Evolutionary conservation across 2,329 filamentous ascomycete genomes (phyloP).

Genomic region (Beauveria bassiana): DNA sequence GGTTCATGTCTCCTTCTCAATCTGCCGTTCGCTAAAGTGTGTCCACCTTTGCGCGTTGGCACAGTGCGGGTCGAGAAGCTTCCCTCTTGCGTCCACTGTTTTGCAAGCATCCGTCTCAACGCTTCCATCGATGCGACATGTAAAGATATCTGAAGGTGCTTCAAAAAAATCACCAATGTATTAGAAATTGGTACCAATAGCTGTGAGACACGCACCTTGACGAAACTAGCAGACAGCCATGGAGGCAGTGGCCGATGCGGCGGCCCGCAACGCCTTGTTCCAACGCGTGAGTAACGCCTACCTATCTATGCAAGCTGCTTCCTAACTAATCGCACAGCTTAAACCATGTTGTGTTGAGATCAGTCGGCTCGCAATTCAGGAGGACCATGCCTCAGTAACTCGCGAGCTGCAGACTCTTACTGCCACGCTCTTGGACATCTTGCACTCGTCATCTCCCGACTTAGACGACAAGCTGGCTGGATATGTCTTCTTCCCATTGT

Average conservation of each 20-base stretch:
- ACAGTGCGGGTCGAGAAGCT: constrained; percentile 11
- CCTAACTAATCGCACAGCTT: constrained; percentile 34
- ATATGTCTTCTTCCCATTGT: constrained; percentile 91
- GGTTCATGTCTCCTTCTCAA: too few species aligned
- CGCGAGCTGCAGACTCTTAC: constrained; percentile 39
- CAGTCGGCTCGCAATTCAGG: constrained; percentile 47
- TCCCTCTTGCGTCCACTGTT: not conserved
- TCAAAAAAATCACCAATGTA: not conserved
- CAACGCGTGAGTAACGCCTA: constrained; percentile 19
- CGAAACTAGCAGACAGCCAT: constrained; percentile 16
- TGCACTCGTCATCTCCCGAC: constrained; percentile 37
- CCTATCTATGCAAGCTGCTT: accelerated
- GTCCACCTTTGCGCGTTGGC: not conserved
- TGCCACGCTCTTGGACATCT: constrained; percentile 36
- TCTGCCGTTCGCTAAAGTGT: too few species aligned
- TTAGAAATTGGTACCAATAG: too few species aligned
- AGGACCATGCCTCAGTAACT: constrained; percentile 33
- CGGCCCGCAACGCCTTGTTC: constrained; percentile 24
- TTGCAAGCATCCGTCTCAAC: not conserved
- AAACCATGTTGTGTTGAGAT: constrained; percentile 56
- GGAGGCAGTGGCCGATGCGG: constrained; percentile 18
- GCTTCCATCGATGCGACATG: not conserved
- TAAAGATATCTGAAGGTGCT: too few species aligned
- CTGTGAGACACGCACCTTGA: not conserved
- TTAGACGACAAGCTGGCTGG: constrained; percentile 81